Conservation (phyloP, 1,284 basidiomycete species). For the Apiotrichum montevideense region DNA sequence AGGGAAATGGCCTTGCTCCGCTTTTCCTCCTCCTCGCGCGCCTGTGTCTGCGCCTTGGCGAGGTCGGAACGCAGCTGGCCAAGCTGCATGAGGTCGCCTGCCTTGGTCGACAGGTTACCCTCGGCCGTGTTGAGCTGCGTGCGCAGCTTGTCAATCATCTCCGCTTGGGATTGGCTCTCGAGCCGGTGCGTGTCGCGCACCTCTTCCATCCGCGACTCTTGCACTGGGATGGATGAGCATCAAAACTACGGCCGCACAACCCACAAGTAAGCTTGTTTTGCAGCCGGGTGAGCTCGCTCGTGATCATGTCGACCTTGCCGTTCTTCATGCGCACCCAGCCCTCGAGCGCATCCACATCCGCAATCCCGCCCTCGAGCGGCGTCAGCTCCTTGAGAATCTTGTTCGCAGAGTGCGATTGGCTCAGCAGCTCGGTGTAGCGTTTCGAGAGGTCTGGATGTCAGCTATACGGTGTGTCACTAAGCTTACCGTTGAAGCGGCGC, state of each 20-base stretch:
- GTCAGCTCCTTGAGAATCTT: constrained; percentile 64
- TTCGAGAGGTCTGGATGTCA: constrained; percentile 28
- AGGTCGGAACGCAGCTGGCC: constrained; percentile 58
- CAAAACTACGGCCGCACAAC: constrained; percentile 23
- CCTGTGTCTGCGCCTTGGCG: constrained; percentile 56
- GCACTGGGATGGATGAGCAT: constrained; percentile 53
- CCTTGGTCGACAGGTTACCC: constrained; percentile 49
- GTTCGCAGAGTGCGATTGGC: constrained; percentile 55
- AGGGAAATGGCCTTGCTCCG: constrained; percentile 83
- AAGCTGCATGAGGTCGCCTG: constrained; percentile 54
- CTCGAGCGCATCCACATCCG: constrained; percentile 61
- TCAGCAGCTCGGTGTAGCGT: constrained; percentile 28
- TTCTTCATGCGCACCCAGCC: constrained; percentile 65
- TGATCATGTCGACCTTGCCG: constrained; percentile 61
- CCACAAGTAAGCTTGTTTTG: constrained; percentile 65
- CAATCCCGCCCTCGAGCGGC: constrained; percentile 58
- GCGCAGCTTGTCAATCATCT: constrained; percentile 64
- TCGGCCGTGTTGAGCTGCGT: constrained; percentile 65
- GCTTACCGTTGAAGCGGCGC: constrained; percentile 30
- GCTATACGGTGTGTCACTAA: too few relatives aligned
- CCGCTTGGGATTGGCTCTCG: constrained; percentile 67
- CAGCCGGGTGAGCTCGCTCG: constrained; percentile 62
- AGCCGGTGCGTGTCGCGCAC: constrained; percentile 71
- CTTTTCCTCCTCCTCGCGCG: constrained; percentile 92
- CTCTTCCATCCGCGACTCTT: constrained; percentile 76